These are phyloP conservation scores for Neurospora crassa DNA, from an alignment of 2,329 filamentous ascomycete species.

Conservation along the genomic window DNA sequence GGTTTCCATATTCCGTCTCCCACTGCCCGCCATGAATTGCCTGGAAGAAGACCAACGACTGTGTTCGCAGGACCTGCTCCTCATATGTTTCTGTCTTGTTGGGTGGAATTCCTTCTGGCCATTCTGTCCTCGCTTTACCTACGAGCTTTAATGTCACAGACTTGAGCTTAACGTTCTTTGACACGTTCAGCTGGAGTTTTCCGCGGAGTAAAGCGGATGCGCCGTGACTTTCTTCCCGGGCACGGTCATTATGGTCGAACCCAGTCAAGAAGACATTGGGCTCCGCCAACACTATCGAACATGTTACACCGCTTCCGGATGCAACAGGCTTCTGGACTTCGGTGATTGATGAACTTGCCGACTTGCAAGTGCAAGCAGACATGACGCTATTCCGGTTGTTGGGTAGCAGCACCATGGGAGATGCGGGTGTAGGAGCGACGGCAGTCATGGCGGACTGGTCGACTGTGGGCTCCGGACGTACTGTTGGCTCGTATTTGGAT, in stretches of 20 bases:
- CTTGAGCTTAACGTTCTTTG: conserved; percentile 89
- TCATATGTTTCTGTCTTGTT: conserved; percentile 76
- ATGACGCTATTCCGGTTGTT: conserved; percentile 40
- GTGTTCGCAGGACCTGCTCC: conserved; percentile 76
- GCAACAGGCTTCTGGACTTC: conserved; percentile 66
- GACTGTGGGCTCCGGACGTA: neutral
- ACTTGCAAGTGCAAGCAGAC: conserved; percentile 41
- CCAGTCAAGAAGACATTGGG: conserved; percentile 73
- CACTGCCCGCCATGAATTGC: conserved; percentile 49
- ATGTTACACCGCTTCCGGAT: conserved; percentile 63
- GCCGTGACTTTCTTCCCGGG: conserved; percentile 45
- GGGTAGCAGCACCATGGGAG: conserved; percentile 20
- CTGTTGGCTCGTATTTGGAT: conserved; percentile 2
- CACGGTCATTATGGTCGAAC: conserved; percentile 61
- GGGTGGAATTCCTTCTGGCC: conserved; percentile 92
- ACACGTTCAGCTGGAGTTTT: conserved; percentile 69
- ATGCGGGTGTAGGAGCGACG: conserved; percentile 15
- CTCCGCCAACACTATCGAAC: conserved; percentile 67
- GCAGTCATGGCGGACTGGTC: conserved; percentile 22
- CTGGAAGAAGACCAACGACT: conserved; percentile 90
- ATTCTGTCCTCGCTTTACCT: conserved; percentile 81
- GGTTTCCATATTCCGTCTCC: conserved; percentile 53
- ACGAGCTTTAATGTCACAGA: conserved; percentile 78
- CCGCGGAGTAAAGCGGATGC: conserved; percentile 76
- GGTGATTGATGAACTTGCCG: conserved; percentile 38